phyloP scores from a whole-genome alignment of 768 basidiomycete genomes.

The Sporobolomyces phaffii region DNA sequence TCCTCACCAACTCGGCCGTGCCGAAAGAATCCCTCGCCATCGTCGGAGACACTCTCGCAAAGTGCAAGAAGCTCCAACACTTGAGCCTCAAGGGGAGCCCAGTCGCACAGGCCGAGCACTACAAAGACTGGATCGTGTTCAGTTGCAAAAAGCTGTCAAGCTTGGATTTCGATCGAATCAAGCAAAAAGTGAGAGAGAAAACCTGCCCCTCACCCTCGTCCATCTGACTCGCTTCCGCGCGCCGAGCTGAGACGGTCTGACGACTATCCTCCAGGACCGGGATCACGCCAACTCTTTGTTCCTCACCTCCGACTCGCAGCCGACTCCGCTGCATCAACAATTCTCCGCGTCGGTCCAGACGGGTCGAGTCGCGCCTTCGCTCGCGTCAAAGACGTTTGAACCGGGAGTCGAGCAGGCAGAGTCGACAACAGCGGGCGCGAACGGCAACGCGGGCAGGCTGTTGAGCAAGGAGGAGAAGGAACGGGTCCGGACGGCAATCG shows the following conservation, averaged over 20 bases:
- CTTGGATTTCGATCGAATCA: constrained; percentile 89
- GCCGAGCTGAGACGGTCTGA: neutral
- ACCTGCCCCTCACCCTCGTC: too few relatives aligned
- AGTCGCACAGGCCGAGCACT: constrained; percentile 85
- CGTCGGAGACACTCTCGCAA: constrained; percentile 26
- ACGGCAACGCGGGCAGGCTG: constrained; percentile 66
- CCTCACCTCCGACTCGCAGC: constrained; percentile 69
- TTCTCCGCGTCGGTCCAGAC: constrained; percentile 49
- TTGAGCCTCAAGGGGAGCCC: constrained; percentile 74
- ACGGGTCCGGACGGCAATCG: constrained; percentile 77
- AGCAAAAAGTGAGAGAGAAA: constrained; percentile 71
- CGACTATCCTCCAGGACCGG: constrained; percentile 60
- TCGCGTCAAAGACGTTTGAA: constrained; percentile 40
- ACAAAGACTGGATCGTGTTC: constrained; percentile 92
- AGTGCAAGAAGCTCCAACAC: constrained; percentile 63
- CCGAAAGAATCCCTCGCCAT: constrained; percentile 54
- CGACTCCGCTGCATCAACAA: constrained; percentile 71
- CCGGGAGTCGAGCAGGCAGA: constrained; percentile 45
- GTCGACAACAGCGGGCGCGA: constrained; percentile 47
- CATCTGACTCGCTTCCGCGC: neutral
- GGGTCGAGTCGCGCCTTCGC: constrained; percentile 14
- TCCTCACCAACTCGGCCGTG: constrained; percentile 74
- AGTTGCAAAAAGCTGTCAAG: constrained; percentile 79
- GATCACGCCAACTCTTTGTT: constrained; percentile 67
- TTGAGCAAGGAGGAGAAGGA: constrained; percentile 90